Base-by-base conservation (phyloP, 2,329 filamentous ascomycete genomes). In the Colletotrichum tabaci region DNA sequence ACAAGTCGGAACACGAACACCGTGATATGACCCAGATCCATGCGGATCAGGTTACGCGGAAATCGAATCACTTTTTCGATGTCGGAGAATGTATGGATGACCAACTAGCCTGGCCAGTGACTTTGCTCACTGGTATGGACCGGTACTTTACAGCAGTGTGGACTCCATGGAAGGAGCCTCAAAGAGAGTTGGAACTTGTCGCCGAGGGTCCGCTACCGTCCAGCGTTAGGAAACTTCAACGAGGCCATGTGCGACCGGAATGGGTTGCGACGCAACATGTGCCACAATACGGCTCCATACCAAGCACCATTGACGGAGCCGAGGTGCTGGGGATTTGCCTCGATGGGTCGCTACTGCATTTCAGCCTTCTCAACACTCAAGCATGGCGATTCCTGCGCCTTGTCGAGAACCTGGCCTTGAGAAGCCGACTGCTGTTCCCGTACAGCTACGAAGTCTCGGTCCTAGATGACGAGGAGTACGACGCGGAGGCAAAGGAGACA, bases 331-430 rank as follows among this genome's bases (percentile, higher is more conserved):
- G 93, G 1, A 84, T 92, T 8, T 89, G 88, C 8, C 86, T 94
- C 44, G 90, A 94, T 76, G 94, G 94, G 1, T 90, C 91, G 0
- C 77, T 95, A 30, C 89, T 89, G 73, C 89, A 92, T 67, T 92
- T 98, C 75, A 88, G 88, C 1, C 82, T 95, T 16, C 82, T 98
- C 0, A 83, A 86, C 12, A 77, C 87, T 21, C 81, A 88, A 2
- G 87, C 91, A 9, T 93, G 92, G 89, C 86, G 87, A 8, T 84
- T 97, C 4, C 85, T 98, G 6, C 87, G 88, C 68, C 90, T 96
- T 73, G 78, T 98, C 1, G 92, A 97, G 77, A 92, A 92, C 70
- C 79, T 97, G 58, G 90, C 89, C 38, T 79, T 86, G 57, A 79
- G 81, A 35, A 87, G 86, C 35, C 76, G 79, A 8, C 74, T 77